Base-by-base conservation (phyloP, 805 yeast genomes). In the Cyberlindnera saturnus region DNA sequence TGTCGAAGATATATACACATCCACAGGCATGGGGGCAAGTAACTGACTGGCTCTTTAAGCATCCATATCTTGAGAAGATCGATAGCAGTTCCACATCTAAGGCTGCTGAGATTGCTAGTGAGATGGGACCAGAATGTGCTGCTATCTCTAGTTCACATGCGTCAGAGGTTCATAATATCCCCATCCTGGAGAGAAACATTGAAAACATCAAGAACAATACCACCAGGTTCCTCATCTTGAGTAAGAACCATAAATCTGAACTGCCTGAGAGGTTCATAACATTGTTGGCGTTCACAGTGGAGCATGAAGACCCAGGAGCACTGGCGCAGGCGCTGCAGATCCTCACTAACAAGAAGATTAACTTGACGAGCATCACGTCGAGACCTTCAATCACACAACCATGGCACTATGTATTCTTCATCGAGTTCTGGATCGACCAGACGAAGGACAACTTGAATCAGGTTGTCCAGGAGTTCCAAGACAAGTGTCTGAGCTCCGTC, bases 11-110 rank as follows among this genome's bases (percentile, higher is more conserved):
- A 16, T 86, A 86, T 65, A 86, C 96, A 3, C 99, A 91, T 63
- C 97, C 99, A 2, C 99, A 91, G 62, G 99, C 90, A 0, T 91
- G 99, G 99, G 95, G 96, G 9, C 99, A 91, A 60, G 82, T 86
- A 39, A 67, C 73, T 3, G 60, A 66, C 18, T 93, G 86, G 66
- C 59, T 85, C 34, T 57, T 67, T 16, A 49, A 41, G 13, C 40
- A 46, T 49, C 48, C 66, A 32, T 53, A 61, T 18, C 67, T 75
- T 30, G 73, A 71, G 40, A 71, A 64, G 46, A 69, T 84, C 15
- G 96, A 89, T 61, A 71, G 82, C 3, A 70, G 74, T 2, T 87
- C 96, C 0, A 91, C 98, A 0, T 83, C 96, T 0, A 77, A 75
- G 51, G 98, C 96, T 1, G 96, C 93, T 0, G 79, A 79, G 48